These are phyloP conservation scores for Clitopilus passeckerianus DNA, from an alignment of 768 basidiomycete species.

Conservation along the genomic window DNA sequence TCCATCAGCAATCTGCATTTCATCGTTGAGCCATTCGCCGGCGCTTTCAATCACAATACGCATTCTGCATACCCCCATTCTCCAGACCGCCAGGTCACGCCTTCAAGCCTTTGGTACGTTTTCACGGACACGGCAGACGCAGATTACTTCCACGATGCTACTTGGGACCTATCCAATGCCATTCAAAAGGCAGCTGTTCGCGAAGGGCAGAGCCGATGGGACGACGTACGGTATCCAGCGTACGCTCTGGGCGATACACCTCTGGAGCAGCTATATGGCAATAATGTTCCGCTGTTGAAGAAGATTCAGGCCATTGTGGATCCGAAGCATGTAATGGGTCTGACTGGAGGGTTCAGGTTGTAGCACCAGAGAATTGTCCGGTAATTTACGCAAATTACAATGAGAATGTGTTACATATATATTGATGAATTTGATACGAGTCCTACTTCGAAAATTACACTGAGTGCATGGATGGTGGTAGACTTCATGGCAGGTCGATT, in stretches of 20 bases:
- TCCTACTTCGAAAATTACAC: too few species aligned
- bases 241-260: neutral
- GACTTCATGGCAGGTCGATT: too few species aligned
- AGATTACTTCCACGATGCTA: neutral
- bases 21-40: neutral
- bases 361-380: neutral
- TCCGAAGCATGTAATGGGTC: neutral
- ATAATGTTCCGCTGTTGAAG: neutral
- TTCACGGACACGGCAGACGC: neutral
- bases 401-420: too few species aligned
- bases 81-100: neutral
- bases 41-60: neutral
- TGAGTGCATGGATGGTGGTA: too few species aligned
- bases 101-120: neutral
- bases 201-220: neutral
- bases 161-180: neutral
- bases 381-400: neutral
- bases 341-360: neutral
- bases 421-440: too few species aligned
- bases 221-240: neutral
- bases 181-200: neutral
- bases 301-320: neutral
- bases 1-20: neutral
- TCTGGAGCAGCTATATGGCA: neutral
- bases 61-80: neutral